phyloP scores from a whole-genome alignment of 768 basidiomycete species.

The Termitomyces sp. region DNA sequence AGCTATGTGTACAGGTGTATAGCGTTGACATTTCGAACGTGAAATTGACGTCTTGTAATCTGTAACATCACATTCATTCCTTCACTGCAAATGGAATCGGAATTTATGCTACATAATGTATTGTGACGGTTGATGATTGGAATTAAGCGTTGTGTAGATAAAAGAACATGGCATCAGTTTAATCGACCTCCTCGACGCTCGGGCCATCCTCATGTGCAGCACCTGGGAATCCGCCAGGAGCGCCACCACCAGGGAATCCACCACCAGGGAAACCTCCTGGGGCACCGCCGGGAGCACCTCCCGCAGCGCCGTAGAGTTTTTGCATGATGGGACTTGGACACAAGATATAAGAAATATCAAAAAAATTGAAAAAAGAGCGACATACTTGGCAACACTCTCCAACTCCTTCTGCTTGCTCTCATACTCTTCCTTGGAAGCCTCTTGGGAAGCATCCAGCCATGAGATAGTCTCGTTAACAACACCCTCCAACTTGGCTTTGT shows the following conservation, averaged over 20 bases:
- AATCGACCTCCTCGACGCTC: constrained; percentile 88
- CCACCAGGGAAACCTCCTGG: constrained; percentile 55
- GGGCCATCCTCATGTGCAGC: constrained; percentile 72
- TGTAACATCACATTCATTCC: too few relatives aligned
- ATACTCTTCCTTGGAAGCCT: constrained; percentile 93
- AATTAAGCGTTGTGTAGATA: background rate
- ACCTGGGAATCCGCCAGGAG: constrained; percentile 65
- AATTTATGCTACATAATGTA: too few relatives aligned
- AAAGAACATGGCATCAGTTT: constrained; percentile 11
- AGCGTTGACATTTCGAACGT: too few relatives aligned
- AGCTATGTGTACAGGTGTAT: too few relatives aligned
- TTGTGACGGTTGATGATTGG: background rate
- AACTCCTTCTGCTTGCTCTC: constrained; percentile 91
- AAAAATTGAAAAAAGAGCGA: background rate
- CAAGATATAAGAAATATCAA: constrained; percentile 2
- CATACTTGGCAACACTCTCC: constrained; percentile 68
- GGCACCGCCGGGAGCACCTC: constrained; percentile 57
- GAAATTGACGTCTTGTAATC: too few relatives aligned
- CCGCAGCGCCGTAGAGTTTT: constrained; percentile 72
- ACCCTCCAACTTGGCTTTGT: constrained; percentile 79
- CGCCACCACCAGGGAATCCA: constrained; percentile 38
- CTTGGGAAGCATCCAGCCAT: constrained; percentile 84
- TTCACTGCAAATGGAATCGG: too few relatives aligned
- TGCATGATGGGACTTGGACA: constrained; percentile 50
- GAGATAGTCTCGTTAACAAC: constrained; percentile 79